Evolutionary conservation across 2,329 filamentous ascomycete genomes (phyloP).

Genomic region (Bisporella sp.): DNA sequence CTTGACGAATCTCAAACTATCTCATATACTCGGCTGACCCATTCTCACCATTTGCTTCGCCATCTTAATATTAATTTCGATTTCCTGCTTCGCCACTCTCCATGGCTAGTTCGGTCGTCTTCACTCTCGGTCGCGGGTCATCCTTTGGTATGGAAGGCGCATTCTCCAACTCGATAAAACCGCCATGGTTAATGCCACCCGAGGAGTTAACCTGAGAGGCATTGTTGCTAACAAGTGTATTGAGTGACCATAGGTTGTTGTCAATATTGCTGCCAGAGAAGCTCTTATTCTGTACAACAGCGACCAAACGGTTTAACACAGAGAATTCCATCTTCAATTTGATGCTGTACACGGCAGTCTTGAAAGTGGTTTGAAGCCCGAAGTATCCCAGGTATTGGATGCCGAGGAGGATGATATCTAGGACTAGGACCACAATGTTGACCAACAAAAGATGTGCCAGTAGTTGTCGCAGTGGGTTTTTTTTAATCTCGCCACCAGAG

Average conservation of each 20-base stretch:
- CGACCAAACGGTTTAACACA: constrained; percentile 30
- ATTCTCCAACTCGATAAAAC: neutral
- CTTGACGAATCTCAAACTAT: no score
- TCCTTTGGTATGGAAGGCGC: neutral
- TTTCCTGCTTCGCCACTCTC: neutral
- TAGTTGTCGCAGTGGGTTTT: constrained; percentile 20
- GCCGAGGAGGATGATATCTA: constrained; percentile 34
- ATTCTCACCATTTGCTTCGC: no score
- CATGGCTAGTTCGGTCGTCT: neutral
- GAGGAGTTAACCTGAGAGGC: neutral
- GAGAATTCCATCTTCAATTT: constrained; percentile 42
- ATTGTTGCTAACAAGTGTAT: neutral
- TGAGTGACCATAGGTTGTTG: constrained; percentile 10
- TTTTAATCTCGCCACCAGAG: neutral
- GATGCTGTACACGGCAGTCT: constrained; percentile 32
- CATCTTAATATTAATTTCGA: neutral
- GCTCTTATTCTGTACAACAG: constrained; percentile 2
- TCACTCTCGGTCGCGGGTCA: neutral
- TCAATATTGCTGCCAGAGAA: constrained; percentile 19
- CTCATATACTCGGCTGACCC: no score
- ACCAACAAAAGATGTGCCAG: constrained; percentile 37
- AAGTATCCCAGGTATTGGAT: constrained; percentile 30
- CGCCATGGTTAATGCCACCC: neutral
- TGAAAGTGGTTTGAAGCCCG: constrained; percentile 31
- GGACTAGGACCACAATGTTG: constrained; percentile 37